phyloP scores from a whole-genome alignment of 208 protist species.

The Trypanosoma theileri region DNA sequence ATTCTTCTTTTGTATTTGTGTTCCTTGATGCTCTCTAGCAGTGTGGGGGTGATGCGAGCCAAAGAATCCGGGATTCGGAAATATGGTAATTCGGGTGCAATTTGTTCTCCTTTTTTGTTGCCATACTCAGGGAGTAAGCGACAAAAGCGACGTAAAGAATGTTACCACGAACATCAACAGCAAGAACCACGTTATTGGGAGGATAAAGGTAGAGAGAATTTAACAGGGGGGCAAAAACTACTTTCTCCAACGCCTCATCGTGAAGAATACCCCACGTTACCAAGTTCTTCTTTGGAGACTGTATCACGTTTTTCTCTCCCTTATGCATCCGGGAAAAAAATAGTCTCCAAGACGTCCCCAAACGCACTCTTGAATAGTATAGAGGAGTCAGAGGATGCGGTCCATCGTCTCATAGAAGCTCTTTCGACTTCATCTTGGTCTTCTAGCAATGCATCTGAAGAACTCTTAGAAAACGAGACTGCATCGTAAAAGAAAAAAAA shows the following conservation, averaged over 20 bases:
- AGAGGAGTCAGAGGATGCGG: constrained; percentile 2
- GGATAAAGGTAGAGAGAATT: neutral
- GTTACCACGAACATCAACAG: neutral
- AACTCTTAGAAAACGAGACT: neutral
- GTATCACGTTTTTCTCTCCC: neutral
- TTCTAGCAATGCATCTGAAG: constrained; percentile 21
- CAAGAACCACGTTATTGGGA: neutral
- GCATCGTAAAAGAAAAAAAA: neutral
- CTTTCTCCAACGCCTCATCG: constrained; percentile 12
- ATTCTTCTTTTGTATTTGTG: neutral
- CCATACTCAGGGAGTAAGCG: neutral
- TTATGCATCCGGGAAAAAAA: too few relatives aligned
- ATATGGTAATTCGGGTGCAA: neutral
- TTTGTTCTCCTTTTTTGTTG: neutral
- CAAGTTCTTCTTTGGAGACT: neutral
- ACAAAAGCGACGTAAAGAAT: neutral
- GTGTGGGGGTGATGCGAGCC: constrained; percentile 1
- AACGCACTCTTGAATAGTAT: neutral
- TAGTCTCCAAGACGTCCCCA: too few relatives aligned
- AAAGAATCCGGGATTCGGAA: neutral
- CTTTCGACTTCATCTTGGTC: constrained; percentile 78
- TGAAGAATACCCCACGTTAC: neutral
- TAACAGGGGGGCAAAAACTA: neutral
- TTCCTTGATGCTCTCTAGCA: neutral
- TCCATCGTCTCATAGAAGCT: constrained; percentile 46